phyloP scores from a whole-genome alignment of 2,329 filamentous ascomycete species.

The Aspergillus quadricinctus region DNA sequence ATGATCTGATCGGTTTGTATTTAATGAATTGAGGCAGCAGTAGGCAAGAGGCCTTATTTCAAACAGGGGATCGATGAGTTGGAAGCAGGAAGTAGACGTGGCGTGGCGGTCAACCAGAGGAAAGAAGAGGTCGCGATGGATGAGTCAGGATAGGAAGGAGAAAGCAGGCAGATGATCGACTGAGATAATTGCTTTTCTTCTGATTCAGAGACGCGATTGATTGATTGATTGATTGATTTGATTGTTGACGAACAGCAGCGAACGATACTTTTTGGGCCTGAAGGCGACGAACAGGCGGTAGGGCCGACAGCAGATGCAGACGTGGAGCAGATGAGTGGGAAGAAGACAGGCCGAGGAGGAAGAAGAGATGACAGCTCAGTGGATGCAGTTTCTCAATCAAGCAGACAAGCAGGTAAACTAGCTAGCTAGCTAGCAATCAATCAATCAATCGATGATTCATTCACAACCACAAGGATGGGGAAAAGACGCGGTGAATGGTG shows the following conservation, averaged over 20 bases:
- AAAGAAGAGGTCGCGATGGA: not conserved
- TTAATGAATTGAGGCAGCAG: not conserved
- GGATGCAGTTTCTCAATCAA: slow-evolving; percentile 9
- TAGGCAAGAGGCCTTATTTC: slow-evolving; percentile 6
- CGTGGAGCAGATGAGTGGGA: slow-evolving; percentile 19
- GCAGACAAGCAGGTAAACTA: slow-evolving; percentile 6
- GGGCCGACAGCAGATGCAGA: slow-evolving; percentile 16
- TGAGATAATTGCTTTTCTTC: not conserved
- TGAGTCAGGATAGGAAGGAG: not conserved
- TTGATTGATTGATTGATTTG: slow-evolving; percentile 6
- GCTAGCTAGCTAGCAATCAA: not conserved
- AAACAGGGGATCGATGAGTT: slow-evolving; percentile 3
- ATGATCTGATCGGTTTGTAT: not conserved
- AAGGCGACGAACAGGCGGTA: slow-evolving; percentile 12
- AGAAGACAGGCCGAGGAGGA: slow-evolving; percentile 13
- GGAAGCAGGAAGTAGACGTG: slow-evolving; percentile 5
- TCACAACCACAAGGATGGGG: slow-evolving; percentile 6
- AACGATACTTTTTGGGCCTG: not conserved
- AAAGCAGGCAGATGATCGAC: not conserved
- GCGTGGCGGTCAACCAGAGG: slow-evolving; percentile 1
- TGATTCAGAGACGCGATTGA: not conserved
- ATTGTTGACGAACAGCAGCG: not conserved
- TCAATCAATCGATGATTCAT: not conserved
- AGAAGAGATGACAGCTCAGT: slow-evolving; percentile 16
- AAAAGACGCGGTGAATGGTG: slow-evolving; percentile 1